Evolutionary conservation across 2,329 filamentous ascomycete genomes (phyloP).

Genomic region (Aulographum hederae): DNA sequence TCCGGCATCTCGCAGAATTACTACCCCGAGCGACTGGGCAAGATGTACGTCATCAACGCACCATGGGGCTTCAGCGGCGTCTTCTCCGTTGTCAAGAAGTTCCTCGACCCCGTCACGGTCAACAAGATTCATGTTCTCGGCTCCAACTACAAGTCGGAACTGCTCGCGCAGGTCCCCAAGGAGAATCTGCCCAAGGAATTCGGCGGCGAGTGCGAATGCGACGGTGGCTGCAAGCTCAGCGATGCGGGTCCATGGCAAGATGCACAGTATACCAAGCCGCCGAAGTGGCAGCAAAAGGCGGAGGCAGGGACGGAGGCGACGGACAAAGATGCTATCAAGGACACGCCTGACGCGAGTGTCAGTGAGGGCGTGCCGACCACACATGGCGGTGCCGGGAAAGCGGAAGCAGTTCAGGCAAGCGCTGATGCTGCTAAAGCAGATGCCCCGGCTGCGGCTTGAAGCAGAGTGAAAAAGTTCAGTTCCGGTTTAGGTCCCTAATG

Average conservation of each 20-base stretch:
- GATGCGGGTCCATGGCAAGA: slow-evolving; percentile 86
- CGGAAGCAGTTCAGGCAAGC: no score
- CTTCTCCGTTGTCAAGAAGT: slow-evolving; percentile 76
- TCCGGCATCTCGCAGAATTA: slow-evolving; percentile 93
- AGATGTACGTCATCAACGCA: slow-evolving; percentile 86
- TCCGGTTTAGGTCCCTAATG: no score
- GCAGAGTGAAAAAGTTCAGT: no score
- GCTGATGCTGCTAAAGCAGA: no score
- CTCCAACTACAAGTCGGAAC: slow-evolving; percentile 60
- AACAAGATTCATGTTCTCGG: slow-evolving; percentile 90
- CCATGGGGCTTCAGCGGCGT: slow-evolving; percentile 85
- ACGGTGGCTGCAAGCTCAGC: slow-evolving; percentile 67
- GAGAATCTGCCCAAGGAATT: slow-evolving; percentile 83
- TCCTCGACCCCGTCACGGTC: slow-evolving; percentile 92
- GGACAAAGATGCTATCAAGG: slow-evolving; percentile 11
- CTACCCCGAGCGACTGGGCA: slow-evolving; percentile 92
- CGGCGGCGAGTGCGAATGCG: slow-evolving; percentile 68
- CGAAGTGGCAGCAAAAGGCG: slow-evolving; percentile 24
- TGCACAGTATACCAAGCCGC: slow-evolving; percentile 42
- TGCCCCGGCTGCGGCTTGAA: no score
- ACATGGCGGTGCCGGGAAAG: no score
- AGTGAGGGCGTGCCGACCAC: background rate
- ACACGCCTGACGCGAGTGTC: slow-evolving; percentile 1
- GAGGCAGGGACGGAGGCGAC: slow-evolving; percentile 6
- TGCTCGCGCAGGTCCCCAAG: slow-evolving; percentile 65